Base-by-base conservation (phyloP, 306 rosid species). In the Cucurbita pepo region DNA sequence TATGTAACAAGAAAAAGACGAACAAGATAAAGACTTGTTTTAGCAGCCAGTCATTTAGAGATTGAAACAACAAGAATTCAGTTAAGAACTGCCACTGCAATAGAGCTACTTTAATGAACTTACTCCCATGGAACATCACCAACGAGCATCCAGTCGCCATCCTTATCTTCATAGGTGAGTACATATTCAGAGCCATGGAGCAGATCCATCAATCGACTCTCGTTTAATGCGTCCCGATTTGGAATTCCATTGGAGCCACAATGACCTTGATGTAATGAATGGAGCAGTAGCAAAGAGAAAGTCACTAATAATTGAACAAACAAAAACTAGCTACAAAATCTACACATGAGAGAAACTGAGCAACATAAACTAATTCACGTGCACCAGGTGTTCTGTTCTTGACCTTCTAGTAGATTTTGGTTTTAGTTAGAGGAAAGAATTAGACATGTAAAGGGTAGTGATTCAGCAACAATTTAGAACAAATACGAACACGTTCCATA, bases 91-190 rank as follows among this genome's bases (percentile, higher is more conserved):
- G 50, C 30, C 38, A 10, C 18, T 62, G 50, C 50, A 62, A 18
- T 8, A 11, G 21, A 63, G 7, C 8, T 47, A 67, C 2, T 21
- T 41, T 67, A 41, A 41, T 5, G 56, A 70, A 21, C 98, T 90
- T 87, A 93, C 98, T 83, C 84, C 98, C 98, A 93, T 37, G 98
- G 96, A 59, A 88, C 98, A 80, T 93, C 98, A 61, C 98, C 98
- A 83, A 93, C 98, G 16, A 94, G 84, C 98, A 94, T 90, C 98
- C 98, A 94, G 69, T 94, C 98, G 13, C 88, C 90, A 79, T 94
- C 98, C 74, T 89, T 90, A 78, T 94, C 98, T 85, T 94, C 98
- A 81, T 87, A 94, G 53, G 98, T 94, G 79, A 89, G 95, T 72
- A 89, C 97, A 83, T 86, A 90, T 83, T 93, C 98, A 65, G 98